These are phyloP conservation scores for Tilletia walkeri DNA, from an alignment of 1,284 basidiomycete genomes.

Conservation along the genomic window DNA sequence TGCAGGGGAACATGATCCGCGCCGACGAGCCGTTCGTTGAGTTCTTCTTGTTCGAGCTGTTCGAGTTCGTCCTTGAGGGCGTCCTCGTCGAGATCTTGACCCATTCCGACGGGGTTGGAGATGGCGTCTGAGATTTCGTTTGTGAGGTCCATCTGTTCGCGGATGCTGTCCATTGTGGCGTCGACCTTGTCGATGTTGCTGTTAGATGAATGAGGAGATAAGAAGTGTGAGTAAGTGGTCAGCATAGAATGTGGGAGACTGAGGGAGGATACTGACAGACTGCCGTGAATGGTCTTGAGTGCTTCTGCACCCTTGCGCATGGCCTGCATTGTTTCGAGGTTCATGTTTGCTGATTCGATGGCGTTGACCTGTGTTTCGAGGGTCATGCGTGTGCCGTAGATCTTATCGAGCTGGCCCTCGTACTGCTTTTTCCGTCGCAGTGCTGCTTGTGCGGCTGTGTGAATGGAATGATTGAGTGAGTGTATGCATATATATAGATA, in stretches of 20 bases:
- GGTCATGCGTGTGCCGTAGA: slow-evolving; percentile 84
- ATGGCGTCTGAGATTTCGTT: slow-evolving; percentile 95
- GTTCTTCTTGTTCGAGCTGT: slow-evolving; percentile 84
- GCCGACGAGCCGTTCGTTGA: slow-evolving; percentile 81
- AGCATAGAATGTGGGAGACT: neutral
- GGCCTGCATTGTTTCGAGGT: slow-evolving; percentile 93
- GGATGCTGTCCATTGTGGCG: slow-evolving; percentile 81
- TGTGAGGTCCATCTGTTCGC: slow-evolving; percentile 89
- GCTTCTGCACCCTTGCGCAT: slow-evolving; percentile 96
- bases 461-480: neutral
- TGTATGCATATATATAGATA: neutral
- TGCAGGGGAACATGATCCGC: slow-evolving; percentile 90
- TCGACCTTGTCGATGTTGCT: slow-evolving; percentile 92
- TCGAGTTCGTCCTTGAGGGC: slow-evolving; percentile 80
- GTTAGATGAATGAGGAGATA: slow-evolving; percentile 3
- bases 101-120: slow-evolving; percentile 72
- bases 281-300: slow-evolving; percentile 85
- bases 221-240: neutral
- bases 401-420: slow-evolving; percentile 81
- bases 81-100: slow-evolving; percentile 73
- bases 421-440: slow-evolving; percentile 89
- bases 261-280: slow-evolving; percentile 59
- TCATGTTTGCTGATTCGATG: slow-evolving; percentile 95
- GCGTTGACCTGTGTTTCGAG: slow-evolving; percentile 96
- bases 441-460: slow-evolving; percentile 63